Base-by-base conservation (phyloP, 768 basidiomycete genomes). In the Lentinula boryana region DNA sequence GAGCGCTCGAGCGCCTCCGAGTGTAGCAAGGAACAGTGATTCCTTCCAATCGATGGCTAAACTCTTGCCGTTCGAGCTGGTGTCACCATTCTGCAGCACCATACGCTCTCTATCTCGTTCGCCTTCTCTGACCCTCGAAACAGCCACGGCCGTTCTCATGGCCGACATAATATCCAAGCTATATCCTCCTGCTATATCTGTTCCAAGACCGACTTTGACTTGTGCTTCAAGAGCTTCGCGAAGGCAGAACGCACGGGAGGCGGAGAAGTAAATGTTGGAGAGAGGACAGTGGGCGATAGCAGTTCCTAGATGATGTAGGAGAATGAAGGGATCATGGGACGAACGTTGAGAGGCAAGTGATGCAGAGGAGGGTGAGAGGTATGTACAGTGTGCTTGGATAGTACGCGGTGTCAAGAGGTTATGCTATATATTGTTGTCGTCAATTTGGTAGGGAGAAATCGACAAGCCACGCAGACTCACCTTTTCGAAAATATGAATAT, bases 381-480 rank as follows among this genome's bases (percentile, higher is more conserved):
- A 93, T 1, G 94, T 96, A 74, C 93, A 95, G 70, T 95, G 94
- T 0, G 93, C 93, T 76, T 93, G 91, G 12, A 95, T 71, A 0
- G 91, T 88, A 13, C 80, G 80, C 1, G 77, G 67, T 1, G 84
- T 87, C 52, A 93, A 73, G 4, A 94, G 78, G 6, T 76, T 72
- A 64, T 92, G 70, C 41, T 41, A 58, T 32, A 12, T 43, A 49
- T 36, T 51, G 7, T 13, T 38, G n/a, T 48, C 27, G 62, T 53
- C 8, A 54, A 58, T 18, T 44, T 41, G 27, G 50, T 0, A 44
- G 13, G 3, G 50, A 52, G 18, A 15, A 31, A 38, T 7, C 18
- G 12, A 16, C 41, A 43, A 13, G 7, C n/a, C 43, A 21, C 13
- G 21, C 9, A 43, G 16, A 63, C 68, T 61, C 70, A 88, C 93